These are phyloP conservation scores for Ormosia emarginata DNA, from an alignment of 306 rosid species.

Conservation along the genomic window DNA sequence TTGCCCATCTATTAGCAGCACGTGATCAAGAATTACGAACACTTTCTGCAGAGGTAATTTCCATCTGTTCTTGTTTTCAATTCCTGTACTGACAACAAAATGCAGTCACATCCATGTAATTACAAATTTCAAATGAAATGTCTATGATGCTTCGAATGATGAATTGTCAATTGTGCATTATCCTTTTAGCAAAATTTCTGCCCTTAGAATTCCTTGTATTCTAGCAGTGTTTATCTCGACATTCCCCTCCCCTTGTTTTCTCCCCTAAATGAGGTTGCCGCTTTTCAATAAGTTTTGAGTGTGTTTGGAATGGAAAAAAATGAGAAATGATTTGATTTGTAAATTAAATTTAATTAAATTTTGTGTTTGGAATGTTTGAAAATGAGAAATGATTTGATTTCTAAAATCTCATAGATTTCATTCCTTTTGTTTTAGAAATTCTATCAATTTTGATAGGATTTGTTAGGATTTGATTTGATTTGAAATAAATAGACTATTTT, in stretches of 20 bases:
- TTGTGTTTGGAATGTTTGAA: no score
- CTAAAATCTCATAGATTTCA: no score
- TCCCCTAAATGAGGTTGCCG: no score
- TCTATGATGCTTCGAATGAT: not conserved
- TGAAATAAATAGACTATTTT: no score
- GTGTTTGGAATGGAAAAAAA: no score
- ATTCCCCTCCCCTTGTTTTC: not conserved
- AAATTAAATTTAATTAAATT: no score
- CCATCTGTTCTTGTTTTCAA: conserved; percentile 4
- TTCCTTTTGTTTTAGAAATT: no score
- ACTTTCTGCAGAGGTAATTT: conserved; percentile 86
- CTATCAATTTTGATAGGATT: no score
- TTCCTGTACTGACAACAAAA: not conserved
- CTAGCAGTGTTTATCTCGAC: not conserved
- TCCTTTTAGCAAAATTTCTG: not conserved
- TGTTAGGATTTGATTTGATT: no score
- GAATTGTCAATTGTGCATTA: not conserved
- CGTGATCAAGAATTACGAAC: conserved; percentile 98
- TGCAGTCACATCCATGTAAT: not conserved
- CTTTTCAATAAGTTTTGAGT: no score
- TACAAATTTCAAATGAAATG: not conserved
- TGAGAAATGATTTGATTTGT: no score
- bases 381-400: no score
- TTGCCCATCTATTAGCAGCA: conserved; percentile 91
- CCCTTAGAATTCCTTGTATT: not conserved